Base-by-base conservation (phyloP, 108 stramenopile genomes). In the Discostella stelligeroides region DNA sequence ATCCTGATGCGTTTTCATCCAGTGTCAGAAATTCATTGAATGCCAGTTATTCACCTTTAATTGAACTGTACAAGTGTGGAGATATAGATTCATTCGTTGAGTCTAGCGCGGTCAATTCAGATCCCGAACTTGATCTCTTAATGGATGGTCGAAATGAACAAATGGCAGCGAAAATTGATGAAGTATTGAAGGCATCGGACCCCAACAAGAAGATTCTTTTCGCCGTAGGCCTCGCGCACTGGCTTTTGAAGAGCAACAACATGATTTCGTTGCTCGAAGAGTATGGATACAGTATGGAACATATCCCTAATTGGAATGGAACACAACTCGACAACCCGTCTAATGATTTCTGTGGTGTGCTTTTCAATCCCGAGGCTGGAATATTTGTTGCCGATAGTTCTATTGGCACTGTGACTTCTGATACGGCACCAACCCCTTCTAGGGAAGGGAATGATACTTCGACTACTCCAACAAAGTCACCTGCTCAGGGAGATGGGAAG, bases 261-360 rank as follows among this genome's bases (percentile, higher is more conserved):
- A 41, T 72, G 37, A 34, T 37, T 2, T 47, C 15, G 14, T 34
- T 72, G 38, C 49, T 72, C 13, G 50, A 72, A 2, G 61, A 24
- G 7, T 72, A 72, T 41, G 60, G 70, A 13, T 72, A 61, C 29
- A 72, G 60, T 23, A 27, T 72, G 28, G 70, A 61, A 54, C 48
- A 62, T 62, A 46, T 62, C 10, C 70, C 70, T 4, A 25, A 43
- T 25, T 72, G 51, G 34, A 50, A 45, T 13, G 12, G 25, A 30
- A 60, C 60, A 39, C 48, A 62, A 38, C 48, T 47, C 0, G 70
- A 61, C 3, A 39, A 61, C 38, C 47, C 42, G 10, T 61, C 70
- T 47, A 62, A 72, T 53, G 61, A 62, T 23, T 6, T 20, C 6
- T 72, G 70, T 15, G 51, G 39, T 12, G 70, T 72, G 21, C 27